Base-by-base conservation (phyloP, 768 basidiomycete species). In the Cystofilobasidium ferigula region DNA sequence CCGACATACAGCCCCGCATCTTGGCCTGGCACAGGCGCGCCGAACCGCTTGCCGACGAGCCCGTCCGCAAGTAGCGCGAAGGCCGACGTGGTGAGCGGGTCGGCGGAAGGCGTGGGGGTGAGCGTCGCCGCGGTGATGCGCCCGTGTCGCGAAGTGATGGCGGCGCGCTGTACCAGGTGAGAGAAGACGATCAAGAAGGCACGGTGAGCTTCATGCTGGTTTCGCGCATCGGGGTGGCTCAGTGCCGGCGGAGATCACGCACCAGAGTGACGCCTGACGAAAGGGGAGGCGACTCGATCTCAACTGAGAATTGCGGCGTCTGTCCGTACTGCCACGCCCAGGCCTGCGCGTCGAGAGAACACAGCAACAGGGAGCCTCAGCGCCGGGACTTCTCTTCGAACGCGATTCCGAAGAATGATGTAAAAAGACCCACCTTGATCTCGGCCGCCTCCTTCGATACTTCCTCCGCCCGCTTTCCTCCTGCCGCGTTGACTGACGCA, bases 271-370 rank as follows among this genome's bases (percentile, higher is more conserved):
- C 26, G 30, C 59, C 32, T n/a, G 24, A 40, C 51, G 35, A 26
- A 12, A 28, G 9, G 76, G 80, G 71, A 69, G 81, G 82, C 28
- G 80, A 63, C 7, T 71, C 61, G 13, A 83, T 47, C 3, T 78
- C 78, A 71, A 89, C 87, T 9, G 84, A 86, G 74, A 99, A 98
- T 73, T 94, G 88, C 47, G 93, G 92, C 0, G 93, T 94, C 73
- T 93, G 88, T 0, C 93, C 94, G 71, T 84, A 95, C 18, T 82
- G 79, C 91, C 93, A 98, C 26, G 89, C 82, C 95, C 95, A 97
- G 38, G 81, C 85, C 92, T 93, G 71, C 16, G 22, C 18, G 43
- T 13, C 10, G 45, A 48, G 24, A 48, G 45, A 24, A 18, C 6
- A 9, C 45, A 48, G 22, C 45, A n/a, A n/a, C 45, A 18, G 45